These are phyloP conservation scores for Corylus avellana DNA, from an alignment of 306 rosid genomes.

Conservation along the genomic window DNA sequence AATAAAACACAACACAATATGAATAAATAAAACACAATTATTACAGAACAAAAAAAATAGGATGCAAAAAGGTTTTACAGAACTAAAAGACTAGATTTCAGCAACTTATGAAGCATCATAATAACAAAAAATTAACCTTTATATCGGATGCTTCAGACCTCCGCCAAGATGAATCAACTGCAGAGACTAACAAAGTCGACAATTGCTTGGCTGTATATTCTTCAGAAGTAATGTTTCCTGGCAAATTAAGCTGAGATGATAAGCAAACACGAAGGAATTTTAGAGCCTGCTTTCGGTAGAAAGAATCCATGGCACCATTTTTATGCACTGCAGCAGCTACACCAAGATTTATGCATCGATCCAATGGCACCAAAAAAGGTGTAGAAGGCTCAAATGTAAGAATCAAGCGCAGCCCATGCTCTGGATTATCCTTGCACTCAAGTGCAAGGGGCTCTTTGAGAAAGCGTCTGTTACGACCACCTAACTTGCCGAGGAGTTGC, in stretches of 20 bases:
- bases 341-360: constrained; percentile 98
- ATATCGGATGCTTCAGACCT: constrained; percentile 70
- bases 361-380: constrained; percentile 96
- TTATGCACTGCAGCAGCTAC: constrained; percentile 82
- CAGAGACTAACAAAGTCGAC: constrained; percentile 69
- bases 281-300: constrained; percentile 86
- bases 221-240: constrained; percentile 78
- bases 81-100: neutral
- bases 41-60: neutral
- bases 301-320: constrained; percentile 68
- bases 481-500: constrained; percentile 97
- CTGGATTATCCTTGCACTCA: constrained; percentile 97
- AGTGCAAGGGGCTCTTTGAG: constrained; percentile 95
- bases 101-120: constrained; percentile 3
- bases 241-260: constrained; percentile 95
- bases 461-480: constrained; percentile 97
- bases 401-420: constrained; percentile 92
- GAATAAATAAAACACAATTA: neutral
- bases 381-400: constrained; percentile 99
- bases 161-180: constrained; percentile 70
- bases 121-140: constrained; percentile 58
- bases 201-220: constrained; percentile 72
- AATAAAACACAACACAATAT: neutral
- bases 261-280: constrained; percentile 88
- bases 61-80: neutral